Conservation (phyloP, 768 basidiomycete genomes). For the Stropharia rugosoannulata region DNA sequence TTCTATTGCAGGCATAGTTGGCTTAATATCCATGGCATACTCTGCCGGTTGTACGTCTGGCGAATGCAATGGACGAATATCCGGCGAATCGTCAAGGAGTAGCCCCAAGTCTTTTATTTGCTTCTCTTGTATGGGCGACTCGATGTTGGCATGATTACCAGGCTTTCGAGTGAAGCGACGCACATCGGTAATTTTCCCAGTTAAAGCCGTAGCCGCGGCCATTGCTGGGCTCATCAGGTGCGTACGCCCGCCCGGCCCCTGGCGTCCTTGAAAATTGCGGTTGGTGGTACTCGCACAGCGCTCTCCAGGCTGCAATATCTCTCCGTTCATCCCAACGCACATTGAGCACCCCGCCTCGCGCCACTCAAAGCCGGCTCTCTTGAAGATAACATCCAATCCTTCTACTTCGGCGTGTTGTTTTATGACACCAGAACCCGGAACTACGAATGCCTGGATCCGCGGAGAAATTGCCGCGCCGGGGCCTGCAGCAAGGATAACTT, state of each 20-base stretch:
- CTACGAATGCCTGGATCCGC: constrained; percentile 83
- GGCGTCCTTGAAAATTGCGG: constrained; percentile 90
- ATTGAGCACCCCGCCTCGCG: constrained; percentile 94
- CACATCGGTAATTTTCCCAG: constrained; percentile 82
- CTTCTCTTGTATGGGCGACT: constrained; percentile 60
- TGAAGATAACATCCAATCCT: constrained; percentile 83
- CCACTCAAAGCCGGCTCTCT: constrained; percentile 93
- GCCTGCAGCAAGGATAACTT: constrained; percentile 73
- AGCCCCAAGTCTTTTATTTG: constrained; percentile 71
- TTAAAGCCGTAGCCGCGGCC: constrained; percentile 89
- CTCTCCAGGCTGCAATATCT: constrained; percentile 79
- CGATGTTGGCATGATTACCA: constrained; percentile 37
- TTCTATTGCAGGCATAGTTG: constrained; percentile 43
- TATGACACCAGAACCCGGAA: constrained; percentile 88
- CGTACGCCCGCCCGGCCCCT: constrained; percentile 86
- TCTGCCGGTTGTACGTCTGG: constrained; percentile 18
- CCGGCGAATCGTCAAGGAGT: constrained; percentile 64
- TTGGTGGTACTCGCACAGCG: constrained; percentile 93
- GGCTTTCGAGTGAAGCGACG: constrained; percentile 63
- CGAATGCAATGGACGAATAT: constrained; percentile 44
- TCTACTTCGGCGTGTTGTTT: constrained; percentile 93
- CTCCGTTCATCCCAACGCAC: constrained; percentile 96
- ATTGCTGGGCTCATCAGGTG: constrained; percentile 90
- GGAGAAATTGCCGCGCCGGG: constrained; percentile 71
- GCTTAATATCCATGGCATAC: constrained; percentile 37